phyloP scores from a whole-genome alignment of 768 basidiomycete species.

The Rhodotorula graminis region DNA sequence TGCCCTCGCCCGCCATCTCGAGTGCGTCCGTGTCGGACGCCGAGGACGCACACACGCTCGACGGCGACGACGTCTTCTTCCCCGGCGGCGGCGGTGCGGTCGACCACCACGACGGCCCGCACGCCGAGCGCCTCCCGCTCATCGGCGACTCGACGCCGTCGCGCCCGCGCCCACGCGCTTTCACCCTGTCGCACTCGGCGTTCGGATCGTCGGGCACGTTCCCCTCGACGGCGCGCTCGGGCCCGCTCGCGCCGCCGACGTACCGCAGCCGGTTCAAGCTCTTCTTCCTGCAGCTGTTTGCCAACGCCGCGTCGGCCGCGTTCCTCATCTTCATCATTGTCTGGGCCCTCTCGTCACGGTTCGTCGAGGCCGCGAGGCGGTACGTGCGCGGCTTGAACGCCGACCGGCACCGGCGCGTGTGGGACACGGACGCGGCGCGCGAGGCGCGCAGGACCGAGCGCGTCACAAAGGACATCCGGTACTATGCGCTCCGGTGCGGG shows the following conservation, averaged over 20 bases:
- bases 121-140: constrained; percentile 9
- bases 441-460: constrained; percentile 48
- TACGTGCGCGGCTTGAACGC: neutral
- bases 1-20: constrained; percentile 24
- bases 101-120: too few relatives aligned
- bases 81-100: neutral
- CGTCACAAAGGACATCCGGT: constrained; percentile 50
- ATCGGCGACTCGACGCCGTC: constrained; percentile 39
- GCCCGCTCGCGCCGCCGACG: constrained; percentile 35
- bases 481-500: constrained; percentile 52
- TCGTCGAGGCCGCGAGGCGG: neutral
- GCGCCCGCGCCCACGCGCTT: constrained; percentile 37
- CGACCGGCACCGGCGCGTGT: constrained; percentile 37
- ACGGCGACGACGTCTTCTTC: neutral
- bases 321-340: constrained; percentile 51
- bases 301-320: constrained; percentile 49
- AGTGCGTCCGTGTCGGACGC: constrained; percentile 5
- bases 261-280: constrained; percentile 39
- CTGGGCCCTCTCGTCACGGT: constrained; percentile 47
- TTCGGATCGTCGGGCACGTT: constrained; percentile 38
- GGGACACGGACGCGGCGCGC: constrained; percentile 47
- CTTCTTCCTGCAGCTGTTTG: constrained; percentile 47
- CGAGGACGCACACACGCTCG: neutral
- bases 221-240: constrained; percentile 29
- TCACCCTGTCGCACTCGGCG: constrained; percentile 37